These are phyloP conservation scores for Glycyrrhiza uralensis DNA, from an alignment of 306 rosid genomes.

Conservation along the genomic window DNA sequence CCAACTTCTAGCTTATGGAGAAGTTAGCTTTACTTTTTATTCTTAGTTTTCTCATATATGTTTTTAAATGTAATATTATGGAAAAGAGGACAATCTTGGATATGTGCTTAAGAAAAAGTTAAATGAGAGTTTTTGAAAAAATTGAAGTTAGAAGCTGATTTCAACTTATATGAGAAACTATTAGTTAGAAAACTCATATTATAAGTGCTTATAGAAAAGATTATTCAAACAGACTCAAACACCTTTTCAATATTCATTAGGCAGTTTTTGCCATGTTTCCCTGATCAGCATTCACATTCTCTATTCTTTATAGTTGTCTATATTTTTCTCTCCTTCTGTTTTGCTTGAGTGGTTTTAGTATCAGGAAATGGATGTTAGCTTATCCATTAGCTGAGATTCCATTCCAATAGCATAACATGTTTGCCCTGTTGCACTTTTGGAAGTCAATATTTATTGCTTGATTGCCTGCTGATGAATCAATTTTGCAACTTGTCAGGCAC, in stretches of 20 bases:
- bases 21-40: no score
- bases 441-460: neutral
- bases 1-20: no score
- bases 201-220: no score
- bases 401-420: neutral
- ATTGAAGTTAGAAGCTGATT: no score
- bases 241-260: neutral
- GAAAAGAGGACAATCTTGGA: no score
- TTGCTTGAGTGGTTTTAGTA: neutral
- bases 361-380: neutral
- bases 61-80: no score
- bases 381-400: neutral
- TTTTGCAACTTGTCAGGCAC: conserved; percentile 58
- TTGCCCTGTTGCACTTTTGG: neutral
- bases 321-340: neutral
- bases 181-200: no score
- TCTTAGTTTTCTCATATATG: no score
- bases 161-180: no score
- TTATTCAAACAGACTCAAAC: no score
- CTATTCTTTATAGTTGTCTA: neutral
- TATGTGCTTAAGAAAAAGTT: no score
- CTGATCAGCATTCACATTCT: neutral
- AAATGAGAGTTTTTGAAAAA: no score
- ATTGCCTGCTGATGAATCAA: conserved; percentile 17
- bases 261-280: neutral